Base-by-base conservation (phyloP, 176 grass and related monocot genomes). In the Triticum dicoccoides region DNA sequence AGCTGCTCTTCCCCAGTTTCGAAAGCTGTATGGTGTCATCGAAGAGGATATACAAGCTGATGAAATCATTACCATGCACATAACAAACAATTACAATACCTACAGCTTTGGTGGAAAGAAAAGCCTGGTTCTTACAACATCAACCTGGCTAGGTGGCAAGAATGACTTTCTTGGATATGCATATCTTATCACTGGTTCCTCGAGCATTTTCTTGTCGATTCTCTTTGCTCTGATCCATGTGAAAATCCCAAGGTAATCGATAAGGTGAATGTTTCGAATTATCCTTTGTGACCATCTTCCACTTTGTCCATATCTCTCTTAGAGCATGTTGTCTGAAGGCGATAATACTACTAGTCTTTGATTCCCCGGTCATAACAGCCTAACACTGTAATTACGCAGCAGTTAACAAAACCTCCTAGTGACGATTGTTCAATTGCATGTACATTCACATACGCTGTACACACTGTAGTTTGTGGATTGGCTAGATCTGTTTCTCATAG, bases 111-210 rank as follows among this genome's bases (percentile, higher is more conserved):
- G 94, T 41, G 92, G 97, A 20, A 91, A 86, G 76, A 99, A 99
- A 85, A 94, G 80, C 32, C 29, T 99, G 25, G 84, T 99, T 79
- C 86, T 99, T 27, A 93, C 92, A 33, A 99, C 97, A 21, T 73
- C 88, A 49, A 90, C 68, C 8, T 99, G 92, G 94, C 80, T 96
- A 44, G 97, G 97, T 61, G 87, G 94, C 86, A 99, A 99, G 86
- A 98, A 98, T 73, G 77, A 86, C 88, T 98, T 98, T 77, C 92
- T 98, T 49, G 97, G 97, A 78, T 83, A 92, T 74, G 94, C 97
- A 0, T 98, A 94, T 81, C 77, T 98, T 77, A 58, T 88, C 66
- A 93, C 92, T 12, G 92, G 97, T 29, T 84, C 67, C 27, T 75
- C 77, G 41, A 92, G 88, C 86, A 86, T 99, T 83, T 76, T 99